These are phyloP conservation scores for Fusarium oxysporum DNA, from an alignment of 2,329 filamentous ascomycete species.

Conservation along the genomic window DNA sequence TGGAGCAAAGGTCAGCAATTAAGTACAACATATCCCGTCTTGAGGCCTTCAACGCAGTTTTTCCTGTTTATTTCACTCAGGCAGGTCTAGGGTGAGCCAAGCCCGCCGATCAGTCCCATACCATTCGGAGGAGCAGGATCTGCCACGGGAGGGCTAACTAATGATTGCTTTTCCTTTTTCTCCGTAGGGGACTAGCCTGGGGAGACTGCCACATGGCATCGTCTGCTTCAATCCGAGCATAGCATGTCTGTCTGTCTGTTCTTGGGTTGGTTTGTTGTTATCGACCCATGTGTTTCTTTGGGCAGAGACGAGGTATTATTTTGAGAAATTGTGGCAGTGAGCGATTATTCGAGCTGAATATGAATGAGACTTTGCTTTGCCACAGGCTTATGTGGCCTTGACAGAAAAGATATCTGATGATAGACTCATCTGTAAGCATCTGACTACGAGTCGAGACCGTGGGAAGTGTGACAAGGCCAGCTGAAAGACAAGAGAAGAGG, in stretches of 20 bases:
- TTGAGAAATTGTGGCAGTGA: constrained; percentile 4
- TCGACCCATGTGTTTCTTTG: constrained; percentile 11
- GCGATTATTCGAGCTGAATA: constrained; percentile 3
- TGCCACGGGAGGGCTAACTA: constrained; percentile 22
- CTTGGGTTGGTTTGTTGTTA: constrained; percentile 2
- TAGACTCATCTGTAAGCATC: constrained; percentile 1
- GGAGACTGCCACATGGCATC: constrained; percentile 40
- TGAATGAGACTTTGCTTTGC: constrained; percentile 1
- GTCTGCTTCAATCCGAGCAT: constrained; percentile 25
- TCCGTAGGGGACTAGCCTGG: neutral
- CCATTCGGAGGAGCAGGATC: constrained; percentile 9
- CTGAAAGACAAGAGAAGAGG: constrained; percentile 28
- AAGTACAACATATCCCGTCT: constrained; percentile 13
- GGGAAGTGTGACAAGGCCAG: constrained; percentile 25
- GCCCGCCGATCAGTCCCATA: constrained; percentile 19
- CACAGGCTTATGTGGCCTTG: constrained; percentile 31
- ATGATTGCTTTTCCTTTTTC: constrained; percentile 16
- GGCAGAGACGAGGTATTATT: constrained; percentile 23
- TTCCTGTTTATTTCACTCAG: constrained; percentile 3
- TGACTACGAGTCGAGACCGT: constrained; percentile 9
- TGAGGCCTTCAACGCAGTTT: constrained; percentile 20
- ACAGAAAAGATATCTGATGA: constrained; percentile 1
- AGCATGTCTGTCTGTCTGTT: neutral
- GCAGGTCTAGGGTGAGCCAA: constrained; percentile 32
- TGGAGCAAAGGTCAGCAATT: constrained; percentile 1